Evolutionary conservation across 208 protist species (phyloP), one percentile per base, ranked within the genome.

Genomic region (Crithidia expoeki): DNA sequence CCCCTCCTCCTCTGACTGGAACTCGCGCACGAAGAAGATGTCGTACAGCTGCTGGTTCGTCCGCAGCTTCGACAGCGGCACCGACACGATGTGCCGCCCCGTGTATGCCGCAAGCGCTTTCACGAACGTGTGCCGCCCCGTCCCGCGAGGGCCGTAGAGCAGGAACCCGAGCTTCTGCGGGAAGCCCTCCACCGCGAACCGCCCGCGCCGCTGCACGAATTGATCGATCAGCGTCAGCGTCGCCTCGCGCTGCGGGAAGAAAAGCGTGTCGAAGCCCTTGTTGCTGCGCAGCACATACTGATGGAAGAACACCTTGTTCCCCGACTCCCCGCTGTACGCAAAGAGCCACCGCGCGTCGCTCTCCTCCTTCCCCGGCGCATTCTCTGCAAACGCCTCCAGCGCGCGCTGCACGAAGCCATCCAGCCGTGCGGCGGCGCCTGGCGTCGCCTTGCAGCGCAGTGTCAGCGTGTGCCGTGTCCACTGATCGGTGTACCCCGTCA

Each of bases 71-170:
- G 69, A 61, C 46, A 97, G 81, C n/a, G 86, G 79, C 28, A 97
- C 74, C 30, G 72, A 87, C 27, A 97, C 78, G 21, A 97, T 67
- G 79, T 94, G 80, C 16, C 93, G 93, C 19, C 93, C 97, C 0
- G 98, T 99, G 81, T 99, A 98, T 60, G 99, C 93, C 14, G 99
- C 98, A 34, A 99, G 98, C 17, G 98, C 99, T 85, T 99, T 99
- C 16, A 98, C 98, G 52, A 99, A 90, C 80, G 99, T 96, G 34
- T 98, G 99, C 89, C 99, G 99, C 14, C 98, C 98, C n/a, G 84
- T 96, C 12, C 98, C 97, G 51, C 94, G 91, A 4, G 98, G 97
- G 28, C 98, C 99, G 79, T 99, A 99, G 33, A 99, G 85, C 2
- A 99, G 88, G 47, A 99, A 98, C 30, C 99, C 99, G n/a, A 97